These are phyloP conservation scores for Skeletonema potamos DNA, from an alignment of 108 stramenopile genomes.

Conservation along the genomic window DNA sequence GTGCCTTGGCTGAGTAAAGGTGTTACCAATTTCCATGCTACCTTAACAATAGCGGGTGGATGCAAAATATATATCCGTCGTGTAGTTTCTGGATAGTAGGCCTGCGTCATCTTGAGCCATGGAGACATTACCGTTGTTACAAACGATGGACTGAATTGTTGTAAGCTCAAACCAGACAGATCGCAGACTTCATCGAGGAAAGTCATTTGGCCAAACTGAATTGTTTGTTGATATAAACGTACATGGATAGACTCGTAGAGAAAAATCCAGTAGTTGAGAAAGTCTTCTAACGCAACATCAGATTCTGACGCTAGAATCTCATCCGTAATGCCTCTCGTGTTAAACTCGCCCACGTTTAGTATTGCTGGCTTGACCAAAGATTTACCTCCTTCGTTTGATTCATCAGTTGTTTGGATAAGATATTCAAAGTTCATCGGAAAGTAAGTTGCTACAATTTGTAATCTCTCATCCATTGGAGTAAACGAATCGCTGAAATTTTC, in stretches of 20 bases:
- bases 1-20: constrained; percentile 38
- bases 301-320: constrained; percentile 7
- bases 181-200: constrained; percentile 36
- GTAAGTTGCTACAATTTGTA: constrained; percentile 2
- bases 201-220: constrained; percentile 15
- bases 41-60: constrained; percentile 26
- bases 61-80: constrained; percentile 27
- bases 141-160: constrained; percentile 39
- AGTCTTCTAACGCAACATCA: constrained; percentile 17
- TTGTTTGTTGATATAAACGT: constrained; percentile 20
- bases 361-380: background rate
- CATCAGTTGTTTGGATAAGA: background rate
- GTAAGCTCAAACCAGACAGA: constrained; percentile 12
- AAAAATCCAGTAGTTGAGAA: constrained; percentile 43
- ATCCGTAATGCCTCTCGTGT: constrained; percentile 22
- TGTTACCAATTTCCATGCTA: constrained; percentile 41
- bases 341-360: constrained; percentile 22
- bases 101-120: constrained; percentile 38
- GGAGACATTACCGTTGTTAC: constrained; percentile 29
- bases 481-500: constrained; percentile 7
- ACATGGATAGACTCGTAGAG: constrained; percentile 36
- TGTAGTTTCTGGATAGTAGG: constrained; percentile 46
- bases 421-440: constrained; percentile 18
- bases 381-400: background rate
- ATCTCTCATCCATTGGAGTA: constrained; percentile 6